phyloP scores from a whole-genome alignment of 495 filamentous ascomycete species.

The Penicillium cosmopolitanum region DNA sequence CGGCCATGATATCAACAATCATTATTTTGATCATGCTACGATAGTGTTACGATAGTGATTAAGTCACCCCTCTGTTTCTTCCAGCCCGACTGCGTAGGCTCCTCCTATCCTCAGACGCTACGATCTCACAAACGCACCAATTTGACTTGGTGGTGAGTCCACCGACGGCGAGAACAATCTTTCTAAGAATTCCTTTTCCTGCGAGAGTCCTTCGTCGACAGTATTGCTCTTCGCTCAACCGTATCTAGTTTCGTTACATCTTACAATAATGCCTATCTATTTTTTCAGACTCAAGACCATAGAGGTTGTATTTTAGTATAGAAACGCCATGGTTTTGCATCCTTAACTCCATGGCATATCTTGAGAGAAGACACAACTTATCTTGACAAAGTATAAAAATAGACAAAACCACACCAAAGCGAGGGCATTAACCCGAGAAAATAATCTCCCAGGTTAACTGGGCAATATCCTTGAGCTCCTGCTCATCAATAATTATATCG shows the following conservation, averaged over 20 bases:
- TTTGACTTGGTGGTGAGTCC: too few species aligned
- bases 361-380: not conserved
- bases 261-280: not conserved
- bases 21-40: too few species aligned
- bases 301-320: not conserved
- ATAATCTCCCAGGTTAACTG: not conserved
- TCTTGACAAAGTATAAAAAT: not conserved
- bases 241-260: not conserved
- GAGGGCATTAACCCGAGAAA: not conserved
- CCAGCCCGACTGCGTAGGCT: too few species aligned
- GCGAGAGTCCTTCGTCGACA: too few species aligned
- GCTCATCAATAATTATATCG: constrained; percentile 7
- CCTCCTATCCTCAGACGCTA: too few species aligned
- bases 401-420: not conserved
- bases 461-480: constrained; percentile 10
- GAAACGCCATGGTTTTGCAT: not conserved
- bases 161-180: too few species aligned
- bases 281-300: not conserved
- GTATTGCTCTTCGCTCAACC: too few species aligned
- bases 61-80: too few species aligned
- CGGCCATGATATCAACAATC: too few species aligned
- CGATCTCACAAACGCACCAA: too few species aligned
- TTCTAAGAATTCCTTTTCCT: too few species aligned
- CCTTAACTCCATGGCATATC: not conserved
- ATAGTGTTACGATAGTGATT: too few species aligned